Evolutionary conservation across 192 early-diverging fungal species (phyloP), one percentile per base, ranked within the genome.

Genomic region (Coemansia sp.): DNA sequence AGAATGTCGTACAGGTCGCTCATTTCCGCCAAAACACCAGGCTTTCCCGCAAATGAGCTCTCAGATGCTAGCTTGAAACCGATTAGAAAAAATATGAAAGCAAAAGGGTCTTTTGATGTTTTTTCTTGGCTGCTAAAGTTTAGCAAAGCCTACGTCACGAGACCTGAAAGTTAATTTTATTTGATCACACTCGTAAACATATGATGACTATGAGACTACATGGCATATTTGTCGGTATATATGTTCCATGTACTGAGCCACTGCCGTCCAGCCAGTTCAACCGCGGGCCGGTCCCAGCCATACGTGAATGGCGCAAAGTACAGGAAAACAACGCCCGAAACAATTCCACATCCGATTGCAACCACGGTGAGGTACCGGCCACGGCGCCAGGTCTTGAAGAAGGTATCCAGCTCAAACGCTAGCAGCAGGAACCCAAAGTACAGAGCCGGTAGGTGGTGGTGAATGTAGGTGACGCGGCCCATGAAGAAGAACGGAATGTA

Each of bases 401-500:
- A 78, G 72, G 92, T 91, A 50, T 95, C 90, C 59, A 91, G 68
- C 25, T 92, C 78, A 24, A 81, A 85, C 10, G 87, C 89, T 11
- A 87, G 66, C 2, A 89, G 53, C 71, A 98, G 74, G 58, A 88
- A 86, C 28, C 87, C 87, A 78, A 93, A 89, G 56, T 95, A 88
- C 32, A 87, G 83, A 1, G 88, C 84, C 4, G 92, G 93, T 33
- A 96, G 77, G 62, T 96, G 95, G 75, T 97, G 95, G 71, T 97
- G 95, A 43, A 97, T 51, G 69, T 95, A 97, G 6, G 94, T 79
- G 46, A 88, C 85, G 30, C 95, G 85, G 7, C 92, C 93, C 87
- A 93, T 89, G 35, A 92, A 54, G 66, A 89, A 96, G 80, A 95
- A 95, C 5, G 95, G 95, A 6, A 90, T 12, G 62, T 91, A 96